These are phyloP conservation scores for Penicillium sp. DNA, from an alignment of 2,329 filamentous ascomycete genomes.

Conservation along the genomic window DNA sequence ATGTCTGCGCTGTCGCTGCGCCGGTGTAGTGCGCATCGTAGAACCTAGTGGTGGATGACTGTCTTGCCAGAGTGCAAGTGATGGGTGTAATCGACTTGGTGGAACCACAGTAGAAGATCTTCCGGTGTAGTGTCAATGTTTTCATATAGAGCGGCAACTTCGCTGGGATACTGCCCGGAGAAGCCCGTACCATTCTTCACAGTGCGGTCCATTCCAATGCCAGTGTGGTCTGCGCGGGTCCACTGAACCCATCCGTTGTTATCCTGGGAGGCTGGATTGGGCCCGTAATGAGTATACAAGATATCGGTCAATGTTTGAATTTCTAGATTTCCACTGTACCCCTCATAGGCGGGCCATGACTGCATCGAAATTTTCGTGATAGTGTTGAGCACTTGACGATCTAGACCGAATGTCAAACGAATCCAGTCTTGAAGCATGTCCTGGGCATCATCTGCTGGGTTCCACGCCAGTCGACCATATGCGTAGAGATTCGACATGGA, in stretches of 20 bases:
- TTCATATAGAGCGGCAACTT: constrained; percentile 65
- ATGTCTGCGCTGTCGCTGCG: constrained; percentile 65
- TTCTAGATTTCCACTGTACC: constrained; percentile 73
- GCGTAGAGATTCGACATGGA: constrained; percentile 75
- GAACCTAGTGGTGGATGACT: constrained; percentile 71
- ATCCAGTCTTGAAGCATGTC: constrained; percentile 69
- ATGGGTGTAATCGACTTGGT: constrained; percentile 73
- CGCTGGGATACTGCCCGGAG: constrained; percentile 68
- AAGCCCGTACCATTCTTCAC: constrained; percentile 70
- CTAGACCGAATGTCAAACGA: constrained; percentile 67
- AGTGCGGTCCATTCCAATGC: constrained; percentile 75
- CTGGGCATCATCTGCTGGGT: constrained; percentile 58
- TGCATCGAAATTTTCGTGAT: constrained; percentile 69
- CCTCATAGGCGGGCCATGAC: constrained; percentile 74
- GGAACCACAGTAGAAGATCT: constrained; percentile 74
- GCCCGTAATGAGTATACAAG: constrained; percentile 69
- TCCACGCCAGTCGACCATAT: constrained; percentile 68
- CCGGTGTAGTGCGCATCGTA: constrained; percentile 68
- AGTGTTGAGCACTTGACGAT: constrained; percentile 61
- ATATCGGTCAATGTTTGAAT: constrained; percentile 74
- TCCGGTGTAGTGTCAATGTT: constrained; percentile 68
- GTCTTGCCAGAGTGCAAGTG: constrained; percentile 67
- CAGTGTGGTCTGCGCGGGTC: constrained; percentile 66
- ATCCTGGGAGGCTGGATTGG: constrained; percentile 70
- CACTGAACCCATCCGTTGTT: constrained; percentile 74